phyloP scores from a whole-genome alignment of 306 rosid genomes.

The Malus orientalis region DNA sequence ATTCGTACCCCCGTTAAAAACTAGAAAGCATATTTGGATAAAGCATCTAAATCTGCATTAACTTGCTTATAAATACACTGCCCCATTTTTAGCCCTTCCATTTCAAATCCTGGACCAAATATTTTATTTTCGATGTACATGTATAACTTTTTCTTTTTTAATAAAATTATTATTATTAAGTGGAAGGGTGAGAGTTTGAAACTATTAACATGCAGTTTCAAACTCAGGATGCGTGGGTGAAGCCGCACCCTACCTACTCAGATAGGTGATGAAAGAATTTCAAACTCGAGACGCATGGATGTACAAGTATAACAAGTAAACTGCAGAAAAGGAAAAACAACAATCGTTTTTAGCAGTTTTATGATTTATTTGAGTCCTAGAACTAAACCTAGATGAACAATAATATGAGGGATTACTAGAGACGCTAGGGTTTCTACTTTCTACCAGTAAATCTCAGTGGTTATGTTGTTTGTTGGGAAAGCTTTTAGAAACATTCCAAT shows the following conservation, averaged over 20 bases:
- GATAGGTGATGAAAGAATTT: no score
- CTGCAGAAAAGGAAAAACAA: neutral
- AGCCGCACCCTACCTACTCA: no score
- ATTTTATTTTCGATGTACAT: neutral
- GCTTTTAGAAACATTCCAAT: neutral
- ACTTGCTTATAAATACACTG: slow-evolving; percentile 27
- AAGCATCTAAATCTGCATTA: slow-evolving; percentile 29
- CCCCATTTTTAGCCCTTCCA: slow-evolving; percentile 10
- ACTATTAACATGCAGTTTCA: no score
- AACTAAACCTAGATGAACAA: neutral
- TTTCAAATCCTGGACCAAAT: neutral
- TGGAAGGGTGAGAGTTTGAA: no score
- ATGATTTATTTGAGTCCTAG: neutral
- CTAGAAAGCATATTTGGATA: neutral
- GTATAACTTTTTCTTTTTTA: neutral
- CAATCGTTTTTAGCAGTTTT: neutral
- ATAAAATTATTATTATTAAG: no score
- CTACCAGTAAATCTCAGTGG: neutral
- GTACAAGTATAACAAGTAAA: neutral
- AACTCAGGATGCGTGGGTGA: no score
- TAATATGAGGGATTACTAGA: neutral
- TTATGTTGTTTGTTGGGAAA: neutral
- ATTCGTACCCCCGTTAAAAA: neutral
- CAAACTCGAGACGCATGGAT: neutral
- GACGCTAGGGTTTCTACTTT: neutral